Base-by-base conservation (phyloP, 2,329 filamentous ascomycete species). In the Samsoniella hepiali region DNA sequence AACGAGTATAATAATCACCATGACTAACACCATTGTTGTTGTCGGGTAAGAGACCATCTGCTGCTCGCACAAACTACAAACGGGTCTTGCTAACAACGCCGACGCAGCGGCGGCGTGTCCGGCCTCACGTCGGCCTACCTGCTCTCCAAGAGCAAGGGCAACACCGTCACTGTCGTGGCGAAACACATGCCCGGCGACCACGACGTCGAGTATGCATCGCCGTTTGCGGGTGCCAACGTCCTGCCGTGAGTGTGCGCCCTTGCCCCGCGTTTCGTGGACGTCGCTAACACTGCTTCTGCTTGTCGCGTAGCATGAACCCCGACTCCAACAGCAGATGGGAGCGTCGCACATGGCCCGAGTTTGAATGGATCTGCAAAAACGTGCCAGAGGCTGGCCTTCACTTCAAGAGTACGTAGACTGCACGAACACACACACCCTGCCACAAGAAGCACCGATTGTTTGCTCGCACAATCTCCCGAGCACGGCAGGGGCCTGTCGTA, bases 161-260 rank as follows among this genome's bases (percentile, higher is more conserved):
- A 82, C 66, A 72, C 67, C 22, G 73, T 96, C 67, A 93, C 90
- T 0, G 80, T 96, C 42, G 80, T 92, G 38, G 89, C 91, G 5
- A 96, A 94, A 72, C 90, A 96, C 73, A 95, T 97, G 89, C 93
- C 93, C 0, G 93, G 93, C 42, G 93, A 97, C 78, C 95, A 94
- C 75, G 90, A 94, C 68, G 89, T 93, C 68, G 90, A 96, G 79
- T 97, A 97, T 74, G 88, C 91, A 0, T 96, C 91, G 6, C 92
- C 91, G 1, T 96, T 91, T 90, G 92, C 92, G 3, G 92, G 92
- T 15, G 92, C 91, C 66, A 94, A 95, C 72, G 88, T 87, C 71
- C 74, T 89, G 65, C 91, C 90, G 88, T 91, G 70, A 66, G 87
- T 80, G 31, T 58, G 44, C 45, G 42, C 59, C 45, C 22, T 22